Conservation (phyloP, 139 green algal species). For the Chlorella sp. region DNA sequence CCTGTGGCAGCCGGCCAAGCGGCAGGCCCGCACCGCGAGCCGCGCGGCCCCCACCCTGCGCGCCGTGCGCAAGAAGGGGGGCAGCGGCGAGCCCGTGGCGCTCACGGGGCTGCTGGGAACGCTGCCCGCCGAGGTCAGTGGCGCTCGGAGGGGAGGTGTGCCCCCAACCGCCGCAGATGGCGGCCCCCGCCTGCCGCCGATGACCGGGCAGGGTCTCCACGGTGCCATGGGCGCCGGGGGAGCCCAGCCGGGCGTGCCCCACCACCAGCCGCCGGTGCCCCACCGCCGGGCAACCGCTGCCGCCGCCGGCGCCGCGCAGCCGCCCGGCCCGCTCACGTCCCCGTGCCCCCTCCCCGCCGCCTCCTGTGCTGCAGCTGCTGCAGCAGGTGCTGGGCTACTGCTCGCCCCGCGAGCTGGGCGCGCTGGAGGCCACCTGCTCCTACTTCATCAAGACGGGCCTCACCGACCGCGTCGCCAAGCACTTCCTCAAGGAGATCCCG, state of each 20-base stretch:
- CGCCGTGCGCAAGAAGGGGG: background rate
- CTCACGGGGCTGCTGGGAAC: constrained; percentile 5
- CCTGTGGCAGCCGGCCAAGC: background rate
- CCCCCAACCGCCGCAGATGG: background rate
- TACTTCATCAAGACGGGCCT: constrained; percentile 66
- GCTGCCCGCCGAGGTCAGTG: constrained; percentile 12
- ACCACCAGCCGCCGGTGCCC: too few relatives aligned
- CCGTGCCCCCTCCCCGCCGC: too few relatives aligned
- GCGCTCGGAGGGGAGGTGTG: background rate
- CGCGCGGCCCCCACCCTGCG: background rate
- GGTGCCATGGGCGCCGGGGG: too few relatives aligned
- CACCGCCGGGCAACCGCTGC: too few relatives aligned
- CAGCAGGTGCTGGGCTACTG: constrained; percentile 72
- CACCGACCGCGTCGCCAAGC: constrained; percentile 65
- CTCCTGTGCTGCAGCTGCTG: constrained; percentile 50
- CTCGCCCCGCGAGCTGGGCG: constrained; percentile 60
- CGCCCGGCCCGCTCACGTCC: background rate
- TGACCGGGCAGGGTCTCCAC: background rate
- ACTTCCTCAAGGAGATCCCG: constrained; percentile 62
- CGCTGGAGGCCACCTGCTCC: constrained; percentile 68
- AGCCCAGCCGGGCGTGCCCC: too few relatives aligned
- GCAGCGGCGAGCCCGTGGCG: background rate
- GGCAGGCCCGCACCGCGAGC: background rate
- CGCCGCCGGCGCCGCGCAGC: too few relatives aligned
- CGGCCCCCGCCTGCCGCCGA: too few relatives aligned